Percentiles rank a stretch among this genome's conserved stretches.
Conservation (phyloP, 1,139 yeast species). For the Debaryomyces sp. region DNA sequence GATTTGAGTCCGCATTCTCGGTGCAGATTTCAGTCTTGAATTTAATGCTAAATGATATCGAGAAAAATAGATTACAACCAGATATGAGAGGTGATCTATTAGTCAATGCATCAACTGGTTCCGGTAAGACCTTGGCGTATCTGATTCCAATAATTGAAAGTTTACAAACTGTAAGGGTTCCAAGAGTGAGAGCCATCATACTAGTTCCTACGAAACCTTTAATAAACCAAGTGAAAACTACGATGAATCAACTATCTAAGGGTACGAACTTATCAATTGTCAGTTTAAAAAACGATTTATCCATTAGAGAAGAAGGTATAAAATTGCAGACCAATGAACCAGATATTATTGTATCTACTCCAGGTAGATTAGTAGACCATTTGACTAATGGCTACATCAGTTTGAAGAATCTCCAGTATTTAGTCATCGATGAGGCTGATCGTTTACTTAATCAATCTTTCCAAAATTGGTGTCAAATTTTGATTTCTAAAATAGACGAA, state of each 20-base stretch:
- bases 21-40: slow-evolving; percentile 75
- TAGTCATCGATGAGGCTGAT: slow-evolving; percentile 96
- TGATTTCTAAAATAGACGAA: slow-evolving; percentile 53
- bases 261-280: slow-evolving; percentile 69
- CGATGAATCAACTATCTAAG: slow-evolving; percentile 58
- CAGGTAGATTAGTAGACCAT: slow-evolving; percentile 95
- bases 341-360: slow-evolving; percentile 82
- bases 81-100: slow-evolving; percentile 69
- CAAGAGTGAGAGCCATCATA: slow-evolving; percentile 73
- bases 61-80: slow-evolving; percentile 54
- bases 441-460: slow-evolving; percentile 85
- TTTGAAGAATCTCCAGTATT: slow-evolving; percentile 58
- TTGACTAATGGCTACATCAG: slow-evolving; percentile 42
- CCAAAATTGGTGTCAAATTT: slow-evolving; percentile 85
- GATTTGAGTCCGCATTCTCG: slow-evolving; percentile 66
- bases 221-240: slow-evolving; percentile 75
- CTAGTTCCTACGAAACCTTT: slow-evolving; percentile 91
- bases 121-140: slow-evolving; percentile 94
- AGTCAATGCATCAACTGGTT: slow-evolving; percentile 95
- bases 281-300: slow-evolving; percentile 58
- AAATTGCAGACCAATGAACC: slow-evolving; percentile 55
- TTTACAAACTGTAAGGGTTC: slow-evolving; percentile 64
- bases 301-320: slow-evolving; percentile 66
- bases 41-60: slow-evolving; percentile 52
- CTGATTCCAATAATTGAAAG: slow-evolving; percentile 79